Percentiles rank a stretch among this genome's conserved stretches.
phyloP scores from a whole-genome alignment of 768 basidiomycete species.

The Amanita phalloides region DNA sequence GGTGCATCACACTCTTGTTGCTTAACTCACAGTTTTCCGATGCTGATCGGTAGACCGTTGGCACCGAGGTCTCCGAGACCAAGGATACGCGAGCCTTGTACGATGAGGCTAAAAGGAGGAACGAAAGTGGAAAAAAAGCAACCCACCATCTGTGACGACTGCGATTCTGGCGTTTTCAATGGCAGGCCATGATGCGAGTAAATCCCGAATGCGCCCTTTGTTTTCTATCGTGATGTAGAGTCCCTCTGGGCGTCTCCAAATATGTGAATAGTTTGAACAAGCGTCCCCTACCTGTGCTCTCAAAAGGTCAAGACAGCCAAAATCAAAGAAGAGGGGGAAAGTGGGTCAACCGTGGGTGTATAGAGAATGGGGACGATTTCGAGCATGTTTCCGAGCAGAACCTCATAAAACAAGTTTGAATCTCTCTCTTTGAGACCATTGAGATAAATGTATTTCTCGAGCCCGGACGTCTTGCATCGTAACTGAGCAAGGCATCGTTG shows the following conservation, averaged over 20 bases:
- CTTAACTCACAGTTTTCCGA: slow-evolving; percentile 55
- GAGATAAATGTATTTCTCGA: slow-evolving; percentile 68
- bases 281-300: slow-evolving; percentile 50
- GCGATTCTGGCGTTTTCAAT: slow-evolving; percentile 43
- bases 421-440: slow-evolving; percentile 53
- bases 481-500: slow-evolving; percentile 48
- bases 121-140: slow-evolving; percentile 14
- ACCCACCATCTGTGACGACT: slow-evolving; percentile 65
- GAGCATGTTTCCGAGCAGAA: slow-evolving; percentile 50
- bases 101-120: slow-evolving; percentile 3
- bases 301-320: slow-evolving; percentile 7
- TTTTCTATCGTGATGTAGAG: slow-evolving; percentile 54
- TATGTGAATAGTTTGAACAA: slow-evolving; percentile 60
- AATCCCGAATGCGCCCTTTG: slow-evolving; percentile 49
- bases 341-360: slow-evolving; percentile 50
- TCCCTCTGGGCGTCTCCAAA: slow-evolving; percentile 55
- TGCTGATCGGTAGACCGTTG: slow-evolving; percentile 48
- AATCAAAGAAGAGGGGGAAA: background rate
- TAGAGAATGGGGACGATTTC: slow-evolving; percentile 65
- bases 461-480: slow-evolving; percentile 39
- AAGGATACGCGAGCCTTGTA: slow-evolving; percentile 55
- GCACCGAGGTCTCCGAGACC: slow-evolving; percentile 47
- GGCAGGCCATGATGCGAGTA: slow-evolving; percentile 43
- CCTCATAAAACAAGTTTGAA: slow-evolving; percentile 53
- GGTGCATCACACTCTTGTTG: background rate